Evolutionary conservation across 768 basidiomycete species (phyloP), one percentile per base, ranked within the genome.

Genomic region (Daedaleopsis nitida): DNA sequence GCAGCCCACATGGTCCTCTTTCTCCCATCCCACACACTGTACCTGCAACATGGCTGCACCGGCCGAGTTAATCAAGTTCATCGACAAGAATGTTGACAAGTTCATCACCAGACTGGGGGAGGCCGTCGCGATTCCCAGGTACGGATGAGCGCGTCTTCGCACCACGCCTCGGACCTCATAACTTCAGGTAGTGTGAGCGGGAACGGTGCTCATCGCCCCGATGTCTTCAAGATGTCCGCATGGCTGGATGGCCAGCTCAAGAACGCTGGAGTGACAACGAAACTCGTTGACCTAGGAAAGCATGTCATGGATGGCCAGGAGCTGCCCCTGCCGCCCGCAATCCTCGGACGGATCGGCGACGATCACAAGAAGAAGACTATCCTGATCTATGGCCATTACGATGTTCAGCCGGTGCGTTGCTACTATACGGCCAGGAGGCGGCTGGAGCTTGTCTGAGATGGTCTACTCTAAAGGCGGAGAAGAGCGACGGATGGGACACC

Each of bases 361-460:
- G 93, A 97, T 74, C 86, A 86, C 14, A 84, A 78, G 70, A 98
- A 98, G 86, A 96, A 92, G 83, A 98, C 95, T 0, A 86, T 98
- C 37, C 82, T 96, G 32, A 76, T 98, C 35, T 98, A 98, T 71
- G 96, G 94, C 1, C 96, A 98, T 73, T 96, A 93, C 70, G 95
- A 97, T 70, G 96, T 97, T 8, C 96, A 97, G 69, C 95, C 96
- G 10, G 91, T 92, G 61, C 53, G 85, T 75, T 8, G 8, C 9
- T 52, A 10, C 19, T 27, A 1, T 47, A 17, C 21, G 24, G 14
- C 24, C 5, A 32, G 4, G 27, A 32, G 27, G 7, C 7, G 27
- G 4, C 27, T 32, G 27, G 27, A 32, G 27, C 27, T 3, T 32
- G 27, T 32, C 23, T 32, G 7, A 11, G 37, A 52, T 19, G 13